These are phyloP conservation scores for Ramaria rubella DNA, from an alignment of 768 basidiomycete genomes.

Conservation along the genomic window DNA sequence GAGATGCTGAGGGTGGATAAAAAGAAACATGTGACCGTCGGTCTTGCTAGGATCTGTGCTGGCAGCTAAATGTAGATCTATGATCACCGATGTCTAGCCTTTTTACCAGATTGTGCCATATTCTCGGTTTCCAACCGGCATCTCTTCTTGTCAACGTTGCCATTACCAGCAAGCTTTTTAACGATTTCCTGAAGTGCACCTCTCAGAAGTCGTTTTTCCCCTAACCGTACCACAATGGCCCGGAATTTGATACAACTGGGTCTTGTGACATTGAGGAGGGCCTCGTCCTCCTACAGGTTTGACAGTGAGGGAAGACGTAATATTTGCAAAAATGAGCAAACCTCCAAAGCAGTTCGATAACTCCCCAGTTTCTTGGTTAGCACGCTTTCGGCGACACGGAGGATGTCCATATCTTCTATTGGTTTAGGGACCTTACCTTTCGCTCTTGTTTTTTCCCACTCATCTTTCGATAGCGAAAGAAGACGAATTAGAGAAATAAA, in stretches of 20 bases:
- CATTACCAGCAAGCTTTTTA: neutral
- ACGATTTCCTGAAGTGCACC: conserved; percentile 16
- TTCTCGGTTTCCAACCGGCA: neutral
- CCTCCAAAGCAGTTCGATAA: conserved; percentile 59
- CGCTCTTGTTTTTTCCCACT: conserved; percentile 51
- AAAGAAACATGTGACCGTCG: neutral
- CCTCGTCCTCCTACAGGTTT: conserved; percentile 13
- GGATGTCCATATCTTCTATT: conserved; percentile 41
- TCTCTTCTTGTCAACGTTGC: neutral
- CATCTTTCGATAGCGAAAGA: conserved; percentile 45
- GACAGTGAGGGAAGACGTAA: conserved; percentile 5
- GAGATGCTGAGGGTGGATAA: too few species aligned
- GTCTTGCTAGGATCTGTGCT: neutral
- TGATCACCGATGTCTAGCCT: neutral
- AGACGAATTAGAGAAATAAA: conserved; percentile 62
- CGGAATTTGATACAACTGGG: conserved; percentile 37
- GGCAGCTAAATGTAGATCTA: neutral
- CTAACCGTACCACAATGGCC: conserved; percentile 68
- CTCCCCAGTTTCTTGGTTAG: conserved; percentile 43
- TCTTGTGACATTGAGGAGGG: neutral
- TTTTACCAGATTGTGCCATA: neutral
- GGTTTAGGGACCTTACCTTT: conserved; percentile 76
- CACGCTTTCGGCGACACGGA: conserved; percentile 43
- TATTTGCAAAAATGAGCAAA: conserved; percentile 24
- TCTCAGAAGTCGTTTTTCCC: conserved; percentile 68